A percentile compares a stretch with the other conserved stretches of the same genome.
phyloP scores from a whole-genome alignment of 768 basidiomycete species.

The Pleurotus sapidus region DNA sequence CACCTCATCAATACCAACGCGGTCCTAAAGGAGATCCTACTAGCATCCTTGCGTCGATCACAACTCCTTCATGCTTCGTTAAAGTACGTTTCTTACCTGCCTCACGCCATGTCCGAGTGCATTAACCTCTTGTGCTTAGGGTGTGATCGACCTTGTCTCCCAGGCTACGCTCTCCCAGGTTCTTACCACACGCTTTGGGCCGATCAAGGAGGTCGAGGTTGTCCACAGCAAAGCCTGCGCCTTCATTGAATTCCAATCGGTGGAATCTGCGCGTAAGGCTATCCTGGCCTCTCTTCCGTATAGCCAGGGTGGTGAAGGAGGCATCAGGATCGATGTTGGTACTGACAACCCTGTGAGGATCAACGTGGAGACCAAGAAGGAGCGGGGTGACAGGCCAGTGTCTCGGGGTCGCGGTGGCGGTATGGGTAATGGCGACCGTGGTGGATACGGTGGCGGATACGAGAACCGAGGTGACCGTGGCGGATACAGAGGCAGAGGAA shows the following conservation, averaged over 20 bases:
- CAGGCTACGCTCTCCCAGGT: slow-evolving; percentile 43
- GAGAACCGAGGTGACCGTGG: slow-evolving; percentile 29
- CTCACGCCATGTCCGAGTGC: slow-evolving; percentile 1
- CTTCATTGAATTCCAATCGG: slow-evolving; percentile 81
- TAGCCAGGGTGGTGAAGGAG: slow-evolving; percentile 83
- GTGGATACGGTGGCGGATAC: slow-evolving; percentile 38
- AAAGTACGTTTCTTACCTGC: slow-evolving; percentile 52
- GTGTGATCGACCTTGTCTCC: slow-evolving; percentile 68
- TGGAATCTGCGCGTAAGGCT: slow-evolving; percentile 84
- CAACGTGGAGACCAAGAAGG: slow-evolving; percentile 86
- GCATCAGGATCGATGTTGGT: slow-evolving; percentile 72
- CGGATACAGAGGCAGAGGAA: slow-evolving; percentile 21
- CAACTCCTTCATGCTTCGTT: slow-evolving; percentile 85
- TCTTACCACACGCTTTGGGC: slow-evolving; percentile 68
- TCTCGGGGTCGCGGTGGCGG: slow-evolving; percentile 60
- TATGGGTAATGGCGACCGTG: slow-evolving; percentile 52
- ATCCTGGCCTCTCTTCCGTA: slow-evolving; percentile 70
- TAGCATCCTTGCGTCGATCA: slow-evolving; percentile 50
- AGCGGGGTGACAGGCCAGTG: slow-evolving; percentile 78
- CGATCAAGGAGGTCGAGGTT: slow-evolving; percentile 86
- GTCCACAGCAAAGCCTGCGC: slow-evolving; percentile 88
- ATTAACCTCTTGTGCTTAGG: slow-evolving; percentile 33
- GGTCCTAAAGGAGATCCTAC: slow-evolving; percentile 9
- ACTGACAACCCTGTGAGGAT: slow-evolving; percentile 47
- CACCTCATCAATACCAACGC: slow-evolving; percentile 32